Evolutionary conservation across 2,329 filamentous ascomycete genomes (phyloP).

Genomic region (Ophiostoma himal-ulmi): DNA sequence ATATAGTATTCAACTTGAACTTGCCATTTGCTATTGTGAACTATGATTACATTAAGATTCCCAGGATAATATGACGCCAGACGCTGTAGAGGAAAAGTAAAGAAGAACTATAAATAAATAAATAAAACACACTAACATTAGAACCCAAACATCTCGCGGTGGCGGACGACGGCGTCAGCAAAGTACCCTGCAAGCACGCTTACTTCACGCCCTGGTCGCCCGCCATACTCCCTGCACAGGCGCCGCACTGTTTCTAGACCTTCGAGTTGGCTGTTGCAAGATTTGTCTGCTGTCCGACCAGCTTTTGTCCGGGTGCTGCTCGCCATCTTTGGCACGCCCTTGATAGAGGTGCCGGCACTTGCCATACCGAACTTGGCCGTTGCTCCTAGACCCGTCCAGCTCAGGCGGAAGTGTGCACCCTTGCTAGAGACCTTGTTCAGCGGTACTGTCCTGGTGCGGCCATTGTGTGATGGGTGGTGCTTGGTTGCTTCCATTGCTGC

Average conservation of each 20-base stretch:
- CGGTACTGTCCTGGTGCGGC: slow-evolving; percentile 19
- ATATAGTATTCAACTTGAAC: background rate
- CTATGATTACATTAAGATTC: background rate
- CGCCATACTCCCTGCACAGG: slow-evolving; percentile 33
- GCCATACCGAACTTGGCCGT: slow-evolving; percentile 28
- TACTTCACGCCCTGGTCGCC: slow-evolving; percentile 33
- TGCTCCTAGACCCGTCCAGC: slow-evolving; percentile 39
- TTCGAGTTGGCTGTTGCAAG: background rate
- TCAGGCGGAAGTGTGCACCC: slow-evolving; percentile 33
- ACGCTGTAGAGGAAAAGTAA: background rate
- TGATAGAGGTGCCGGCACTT: slow-evolving; percentile 20
- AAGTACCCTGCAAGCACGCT: slow-evolving; percentile 32
- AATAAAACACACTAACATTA: background rate
- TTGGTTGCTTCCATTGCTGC: slow-evolving; percentile 33
- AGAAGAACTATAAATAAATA: background rate
- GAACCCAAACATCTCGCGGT: slow-evolving; percentile 21
- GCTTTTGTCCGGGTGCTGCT: background rate
- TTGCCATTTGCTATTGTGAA: background rate
- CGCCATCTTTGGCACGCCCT: background rate
- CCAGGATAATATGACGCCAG: background rate
- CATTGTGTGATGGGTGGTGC: slow-evolving; percentile 18
- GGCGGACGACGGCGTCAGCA: slow-evolving; percentile 21
- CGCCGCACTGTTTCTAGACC: slow-evolving; percentile 26
- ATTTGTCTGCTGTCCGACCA: background rate
- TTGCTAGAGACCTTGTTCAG: slow-evolving; percentile 20